Evolutionary conservation across 805 yeast species (phyloP), one percentile per base, ranked within the genome.

Genomic region (Starmerella apicola): DNA sequence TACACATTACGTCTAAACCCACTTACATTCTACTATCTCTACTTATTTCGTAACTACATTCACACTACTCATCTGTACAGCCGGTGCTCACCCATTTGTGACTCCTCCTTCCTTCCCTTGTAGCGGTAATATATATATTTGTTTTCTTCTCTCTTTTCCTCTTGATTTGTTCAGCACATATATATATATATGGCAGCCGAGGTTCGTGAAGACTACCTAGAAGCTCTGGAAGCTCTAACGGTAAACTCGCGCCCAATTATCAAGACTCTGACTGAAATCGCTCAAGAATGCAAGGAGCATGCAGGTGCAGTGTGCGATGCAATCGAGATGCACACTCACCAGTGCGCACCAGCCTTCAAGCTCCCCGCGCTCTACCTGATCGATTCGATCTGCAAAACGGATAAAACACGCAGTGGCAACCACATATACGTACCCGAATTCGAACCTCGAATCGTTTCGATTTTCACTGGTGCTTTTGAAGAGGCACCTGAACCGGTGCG

Each of bases 161-260:
- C n/a, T n/a, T 12, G 32, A 19, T 13, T 18, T 15, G 17, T 32
- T 31, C 21, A 16, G 28, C 35, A 15, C 37, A 43, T 36, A 42
- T 43, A 42, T 32, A 20, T 18, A 13, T 30, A 40, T 29, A 51
- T 47, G 51, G 42, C 48, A 4, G 44, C 46, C 28, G 54, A 54
- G 28, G 45, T 66, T 37, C 57, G 72, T 34, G 63, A 71, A 44
- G 95, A 86, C 59, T 88, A 79, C 59, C 70, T 71, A 31, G 71
- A 71, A 48, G 75, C 85, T 24, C 65, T 88, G 31, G 70, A 70
- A 25, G 91, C 82, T 42, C 66, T 91, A 44, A 83, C 94, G 3
- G 79, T 80, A 62, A 86, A 85, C 59, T 83, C 95, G 6, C 69
- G 84, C 43, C 96, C 96, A 9, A 81, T 86, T 39, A 91, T 91